A percentile compares a stretch with the other conserved stretches of the same genome.
Evolutionary conservation across 257 asterid genomes (phyloP).

Genomic region (Knoxia roxburghii): DNA sequence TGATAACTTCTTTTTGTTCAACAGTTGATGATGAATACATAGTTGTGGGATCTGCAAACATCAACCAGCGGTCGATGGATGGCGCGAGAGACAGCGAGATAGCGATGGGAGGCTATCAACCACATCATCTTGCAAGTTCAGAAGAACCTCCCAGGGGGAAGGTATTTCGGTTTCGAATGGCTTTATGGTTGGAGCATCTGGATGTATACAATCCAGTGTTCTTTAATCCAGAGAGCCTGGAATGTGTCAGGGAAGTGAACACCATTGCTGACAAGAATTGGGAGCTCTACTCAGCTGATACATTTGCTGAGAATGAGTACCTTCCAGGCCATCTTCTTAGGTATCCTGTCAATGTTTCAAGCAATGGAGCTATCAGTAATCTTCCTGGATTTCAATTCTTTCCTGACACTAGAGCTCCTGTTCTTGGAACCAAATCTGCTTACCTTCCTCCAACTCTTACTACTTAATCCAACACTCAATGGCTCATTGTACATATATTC

Average conservation of each 20-base stretch:
- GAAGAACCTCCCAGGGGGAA: conserved; percentile 41
- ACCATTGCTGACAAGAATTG: conserved; percentile 52
- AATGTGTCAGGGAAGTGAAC: conserved; percentile 49
- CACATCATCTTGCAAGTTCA: conserved; percentile 41
- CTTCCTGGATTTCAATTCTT: conserved; percentile 55
- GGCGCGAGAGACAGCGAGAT: conserved; percentile 86
- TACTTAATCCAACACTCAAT: conserved; percentile 25
- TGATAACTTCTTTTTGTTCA: not conserved
- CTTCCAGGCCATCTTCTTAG: conserved; percentile 71
- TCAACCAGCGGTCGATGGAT: conserved; percentile 91
- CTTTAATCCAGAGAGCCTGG: conserved; percentile 48
- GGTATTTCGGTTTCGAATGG: conserved; percentile 56
- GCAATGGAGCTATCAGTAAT: conserved; percentile 39
- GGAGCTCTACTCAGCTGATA: conserved; percentile 42
- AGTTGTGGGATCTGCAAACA: conserved; percentile 86
- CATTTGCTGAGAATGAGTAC: conserved; percentile 27
- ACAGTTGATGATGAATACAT: conserved; percentile 93
- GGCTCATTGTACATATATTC: too few relatives aligned
- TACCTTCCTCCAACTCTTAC: conserved; percentile 70
- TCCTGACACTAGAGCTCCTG: conserved; percentile 84
- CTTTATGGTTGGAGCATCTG: conserved; percentile 79
- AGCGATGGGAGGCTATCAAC: conserved; percentile 92
- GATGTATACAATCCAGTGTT: conserved; percentile 24
- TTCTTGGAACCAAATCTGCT: conserved; percentile 56
- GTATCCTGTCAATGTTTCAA: conserved; percentile 53